These are phyloP conservation scores for Hymenotorrendiella dingleyae DNA, from an alignment of 2,329 filamentous ascomycete genomes.

Conservation along the genomic window DNA sequence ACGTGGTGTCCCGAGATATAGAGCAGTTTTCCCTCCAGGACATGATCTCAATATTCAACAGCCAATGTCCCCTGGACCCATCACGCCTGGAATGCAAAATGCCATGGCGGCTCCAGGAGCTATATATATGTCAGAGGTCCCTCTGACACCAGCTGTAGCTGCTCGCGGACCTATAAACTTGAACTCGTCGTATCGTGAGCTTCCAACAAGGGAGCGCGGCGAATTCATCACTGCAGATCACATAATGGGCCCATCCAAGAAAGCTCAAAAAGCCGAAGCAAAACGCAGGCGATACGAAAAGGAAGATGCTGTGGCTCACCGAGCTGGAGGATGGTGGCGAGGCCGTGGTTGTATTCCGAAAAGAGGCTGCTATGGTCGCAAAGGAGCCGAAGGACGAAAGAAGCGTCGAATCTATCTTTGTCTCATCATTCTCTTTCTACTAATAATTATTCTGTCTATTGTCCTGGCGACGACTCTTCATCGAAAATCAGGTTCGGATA, in stretches of 20 bases:
- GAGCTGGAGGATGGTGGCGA: conserved; percentile 56
- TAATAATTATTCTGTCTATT: conserved; percentile 51
- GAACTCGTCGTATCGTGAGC: conserved; percentile 27
- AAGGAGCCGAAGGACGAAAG: conserved; percentile 57
- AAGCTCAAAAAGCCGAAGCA: conserved; percentile 29
- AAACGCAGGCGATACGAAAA: conserved; percentile 55
- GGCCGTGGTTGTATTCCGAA: conserved; percentile 58
- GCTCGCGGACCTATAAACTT: conserved; percentile 25
- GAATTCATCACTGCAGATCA: conserved; percentile 10
- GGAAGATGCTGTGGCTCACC: conserved; percentile 55
- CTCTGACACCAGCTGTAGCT: conserved; percentile 40
- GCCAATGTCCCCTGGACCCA: conserved; percentile 53
- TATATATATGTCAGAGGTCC: conserved; percentile 55
- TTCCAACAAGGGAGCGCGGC: conserved; percentile 16
- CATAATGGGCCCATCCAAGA: conserved; percentile 16
- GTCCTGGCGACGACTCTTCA: conserved; percentile 52
- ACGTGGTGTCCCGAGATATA: conserved; percentile 37
- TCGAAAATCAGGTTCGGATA: conserved; percentile 34
- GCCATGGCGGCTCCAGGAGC: conserved; percentile 58
- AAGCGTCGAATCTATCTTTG: conserved; percentile 54
- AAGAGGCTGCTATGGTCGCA: conserved; percentile 59
- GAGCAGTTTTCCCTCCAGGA: conserved; percentile 51
- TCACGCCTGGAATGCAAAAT: conserved; percentile 56
- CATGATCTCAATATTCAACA: conserved; percentile 40
- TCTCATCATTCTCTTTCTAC: conserved; percentile 44